Conservation (phyloP, 2,329 filamentous ascomycete genomes). For the Pestalotiopsis sp. region DNA sequence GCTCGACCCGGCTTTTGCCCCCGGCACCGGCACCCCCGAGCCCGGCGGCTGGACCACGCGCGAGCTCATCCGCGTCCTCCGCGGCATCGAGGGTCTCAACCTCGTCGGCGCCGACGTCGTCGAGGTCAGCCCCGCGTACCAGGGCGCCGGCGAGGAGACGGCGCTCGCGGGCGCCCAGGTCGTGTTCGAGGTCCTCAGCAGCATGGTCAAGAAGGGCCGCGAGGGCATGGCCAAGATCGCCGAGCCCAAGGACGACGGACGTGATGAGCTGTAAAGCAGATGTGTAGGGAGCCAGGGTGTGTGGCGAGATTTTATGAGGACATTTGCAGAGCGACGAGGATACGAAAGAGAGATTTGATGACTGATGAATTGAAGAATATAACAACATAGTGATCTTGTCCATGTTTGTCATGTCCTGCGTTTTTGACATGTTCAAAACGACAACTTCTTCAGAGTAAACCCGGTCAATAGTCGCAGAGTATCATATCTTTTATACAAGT, state of each 20-base stretch:
- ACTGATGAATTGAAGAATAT: not conserved
- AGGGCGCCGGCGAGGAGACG: conserved; percentile 77
- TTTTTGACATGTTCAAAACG: no score
- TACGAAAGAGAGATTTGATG: no score
- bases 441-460: no score
- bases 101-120: conserved; percentile 89
- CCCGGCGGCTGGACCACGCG: conserved; percentile 89
- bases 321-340: not conserved
- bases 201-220: conserved; percentile 61
- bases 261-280: conserved; percentile 8
- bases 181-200: conserved; percentile 82
- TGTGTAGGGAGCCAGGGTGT: not conserved
- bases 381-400: not conserved
- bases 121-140: conserved; percentile 84
- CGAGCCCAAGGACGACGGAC: conserved; percentile 19
- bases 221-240: conserved; percentile 24
- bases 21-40: conserved; percentile 85
- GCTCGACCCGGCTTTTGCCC: conserved; percentile 65
- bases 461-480: no score
- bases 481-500: no score
- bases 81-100: conserved; percentile 80
- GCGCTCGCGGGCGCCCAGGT: conserved; percentile 82
- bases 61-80: conserved; percentile 80
- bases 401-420: not conserved
- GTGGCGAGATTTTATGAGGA: not conserved